Percentiles rank a stretch among this genome's conserved stretches.
phyloP scores from a whole-genome alignment of 495 filamentous ascomycete species.

The Recurvomyces mirabilis region DNA sequence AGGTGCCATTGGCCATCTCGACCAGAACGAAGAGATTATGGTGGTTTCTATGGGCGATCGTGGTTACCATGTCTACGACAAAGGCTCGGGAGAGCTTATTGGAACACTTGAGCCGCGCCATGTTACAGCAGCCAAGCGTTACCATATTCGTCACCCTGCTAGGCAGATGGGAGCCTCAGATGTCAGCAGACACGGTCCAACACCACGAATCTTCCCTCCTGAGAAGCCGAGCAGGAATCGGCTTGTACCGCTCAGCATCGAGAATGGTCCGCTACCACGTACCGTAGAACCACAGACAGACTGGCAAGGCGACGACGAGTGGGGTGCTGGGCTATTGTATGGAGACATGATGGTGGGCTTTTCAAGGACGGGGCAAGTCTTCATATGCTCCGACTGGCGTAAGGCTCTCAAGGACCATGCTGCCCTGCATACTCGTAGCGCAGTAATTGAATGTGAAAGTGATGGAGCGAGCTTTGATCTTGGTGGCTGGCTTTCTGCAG shows the following conservation, averaged over 20 bases:
- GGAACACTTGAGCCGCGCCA: conserved; percentile 13
- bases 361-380: conserved; percentile 11
- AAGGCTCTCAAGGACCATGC: background rate
- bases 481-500: conserved; percentile 17
- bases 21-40: conserved; percentile 15
- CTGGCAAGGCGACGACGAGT: conserved; percentile 12
- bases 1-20: conserved; percentile 12
- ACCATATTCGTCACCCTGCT: conserved; percentile 16
- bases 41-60: conserved; percentile 12
- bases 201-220: conserved; percentile 5
- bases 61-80: conserved; percentile 19
- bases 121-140: background rate
- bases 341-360: conserved; percentile 15
- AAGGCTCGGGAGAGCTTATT: conserved; percentile 5
- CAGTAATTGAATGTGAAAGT: conserved; percentile 15
- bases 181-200: background rate
- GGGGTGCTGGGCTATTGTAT: conserved; percentile 17
- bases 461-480: conserved; percentile 10
- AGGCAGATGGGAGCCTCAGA: background rate
- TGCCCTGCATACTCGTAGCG: background rate
- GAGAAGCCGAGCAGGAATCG: conserved; percentile 1
- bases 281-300: background rate
- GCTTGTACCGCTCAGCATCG: conserved; percentile 5
- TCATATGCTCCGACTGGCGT: conserved; percentile 19
- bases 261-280: conserved; percentile 2